phyloP scores from a whole-genome alignment of 23 red algal species.

The Gracilaria vermiculophylla region DNA sequence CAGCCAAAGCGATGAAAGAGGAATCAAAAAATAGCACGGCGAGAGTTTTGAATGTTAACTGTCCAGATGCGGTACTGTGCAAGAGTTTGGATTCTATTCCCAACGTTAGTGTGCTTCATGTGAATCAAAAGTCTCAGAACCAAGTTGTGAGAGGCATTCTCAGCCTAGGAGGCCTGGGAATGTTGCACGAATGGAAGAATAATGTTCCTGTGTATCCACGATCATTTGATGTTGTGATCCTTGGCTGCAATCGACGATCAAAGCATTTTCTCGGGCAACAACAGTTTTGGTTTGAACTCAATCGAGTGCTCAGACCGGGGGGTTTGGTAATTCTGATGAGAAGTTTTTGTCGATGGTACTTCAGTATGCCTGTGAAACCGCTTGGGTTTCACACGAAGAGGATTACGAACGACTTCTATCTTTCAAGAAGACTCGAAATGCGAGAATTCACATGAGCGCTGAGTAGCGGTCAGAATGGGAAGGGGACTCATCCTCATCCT shows the following conservation, averaged over 20 bases:
- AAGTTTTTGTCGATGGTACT: conserved; percentile 13
- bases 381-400: neutral
- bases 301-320: conserved; percentile 23
- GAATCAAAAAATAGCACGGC: neutral
- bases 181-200: conserved; percentile 23
- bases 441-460: neutral
- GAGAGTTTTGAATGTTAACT: conserved; percentile 13
- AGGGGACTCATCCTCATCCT: too few relatives aligned
- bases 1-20: neutral
- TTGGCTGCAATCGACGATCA: neutral
- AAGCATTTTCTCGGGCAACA: neutral
- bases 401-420: neutral
- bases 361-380: neutral
- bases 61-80: neutral
- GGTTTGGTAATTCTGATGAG: neutral
- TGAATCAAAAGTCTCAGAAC: neutral
- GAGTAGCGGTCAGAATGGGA: too few relatives aligned
- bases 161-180: conserved; percentile 10
- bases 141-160: conserved; percentile 11
- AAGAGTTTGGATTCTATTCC: neutral
- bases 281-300: conserved; percentile 32
- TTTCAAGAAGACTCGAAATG: neutral
- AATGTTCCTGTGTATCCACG: conserved; percentile 36
- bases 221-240: conserved; percentile 12
- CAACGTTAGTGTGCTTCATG: neutral